Percentiles rank a stretch among this genome's conserved stretches.
phyloP scores from a whole-genome alignment of 768 basidiomycete genomes.

The Austroboletus festivus region DNA sequence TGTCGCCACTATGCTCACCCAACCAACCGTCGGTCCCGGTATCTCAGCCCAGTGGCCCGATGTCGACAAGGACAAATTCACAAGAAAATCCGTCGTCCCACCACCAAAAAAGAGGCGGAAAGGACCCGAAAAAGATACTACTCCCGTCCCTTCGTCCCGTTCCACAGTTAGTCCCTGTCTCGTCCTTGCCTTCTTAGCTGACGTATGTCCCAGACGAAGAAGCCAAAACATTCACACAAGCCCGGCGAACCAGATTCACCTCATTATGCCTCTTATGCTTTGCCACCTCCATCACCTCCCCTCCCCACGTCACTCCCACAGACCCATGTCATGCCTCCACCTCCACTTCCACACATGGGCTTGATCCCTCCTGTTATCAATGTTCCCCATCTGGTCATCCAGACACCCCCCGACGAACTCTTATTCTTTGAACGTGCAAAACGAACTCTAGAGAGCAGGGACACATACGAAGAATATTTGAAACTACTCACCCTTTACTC shows the following conservation, averaged over 20 bases:
- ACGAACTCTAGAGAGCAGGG: constrained; percentile 68
- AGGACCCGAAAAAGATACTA: constrained; percentile 63
- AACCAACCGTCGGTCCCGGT: constrained; percentile 38
- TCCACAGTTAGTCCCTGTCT: constrained; percentile 39
- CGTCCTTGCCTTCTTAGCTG: constrained; percentile 2
- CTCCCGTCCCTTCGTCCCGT: constrained; percentile 55
- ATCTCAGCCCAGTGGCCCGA: constrained; percentile 42
- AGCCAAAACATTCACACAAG: constrained; percentile 59
- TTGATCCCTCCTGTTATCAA: constrained; percentile 23
- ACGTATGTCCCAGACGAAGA: constrained; percentile 47
- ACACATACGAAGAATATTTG: constrained; percentile 89
- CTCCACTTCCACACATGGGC: constrained; percentile 25
- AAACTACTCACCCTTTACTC: constrained; percentile 90
- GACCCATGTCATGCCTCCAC: constrained; percentile 29
- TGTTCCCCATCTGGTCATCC: constrained; percentile 30
- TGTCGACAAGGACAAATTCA: constrained; percentile 35
- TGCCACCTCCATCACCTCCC: constrained; percentile 37
- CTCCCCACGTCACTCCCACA: constrained; percentile 21
- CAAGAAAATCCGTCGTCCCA: constrained; percentile 41
- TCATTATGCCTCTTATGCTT: constrained; percentile 42
- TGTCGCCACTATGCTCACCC: constrained; percentile 49
- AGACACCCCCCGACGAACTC: constrained; percentile 65
- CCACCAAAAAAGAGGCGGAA: constrained; percentile 60
- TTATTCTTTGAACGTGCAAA: constrained; percentile 95
- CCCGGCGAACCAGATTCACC: constrained; percentile 55